These are phyloP conservation scores for Monilinia vaccinii-corymbosi DNA, from an alignment of 2,329 filamentous ascomycete species.

Conservation along the genomic window DNA sequence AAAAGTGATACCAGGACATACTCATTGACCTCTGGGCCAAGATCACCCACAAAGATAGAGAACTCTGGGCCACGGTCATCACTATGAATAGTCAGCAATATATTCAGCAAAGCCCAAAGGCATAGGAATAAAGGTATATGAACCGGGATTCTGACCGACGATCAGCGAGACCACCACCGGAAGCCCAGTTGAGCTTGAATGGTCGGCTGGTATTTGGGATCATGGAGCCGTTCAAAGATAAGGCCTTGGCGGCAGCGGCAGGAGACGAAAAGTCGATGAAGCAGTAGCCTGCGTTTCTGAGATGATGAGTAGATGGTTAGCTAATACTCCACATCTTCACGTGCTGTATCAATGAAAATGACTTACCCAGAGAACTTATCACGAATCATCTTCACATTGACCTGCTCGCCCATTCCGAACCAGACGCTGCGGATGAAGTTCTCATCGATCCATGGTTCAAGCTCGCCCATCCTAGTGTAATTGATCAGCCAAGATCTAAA, in stretches of 20 bases:
- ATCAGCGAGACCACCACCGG: slow-evolving; percentile 88
- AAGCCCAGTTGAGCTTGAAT: slow-evolving; percentile 99
- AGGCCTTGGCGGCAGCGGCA: slow-evolving; percentile 81
- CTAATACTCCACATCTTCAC: not conserved
- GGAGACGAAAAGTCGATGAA: slow-evolving; percentile 87
- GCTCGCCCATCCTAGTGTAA: slow-evolving; percentile 82
- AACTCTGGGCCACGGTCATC: slow-evolving; percentile 95
- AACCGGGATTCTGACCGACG: slow-evolving; percentile 55
- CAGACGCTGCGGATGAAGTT: slow-evolving; percentile 94
- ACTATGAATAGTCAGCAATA: slow-evolving; percentile 37
- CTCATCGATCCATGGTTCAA: slow-evolving; percentile 98
- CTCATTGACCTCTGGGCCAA: slow-evolving; percentile 97
- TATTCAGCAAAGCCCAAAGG: slow-evolving; percentile 1
- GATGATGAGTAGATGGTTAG: not conserved
- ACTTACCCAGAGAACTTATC: slow-evolving; percentile 96
- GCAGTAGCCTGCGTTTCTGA: slow-evolving; percentile 92
- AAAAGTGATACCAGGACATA: slow-evolving; percentile 96
- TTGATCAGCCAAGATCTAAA: not conserved
- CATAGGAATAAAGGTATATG: slow-evolving; percentile 21
- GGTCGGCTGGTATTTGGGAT: slow-evolving; percentile 91
- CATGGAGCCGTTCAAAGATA: slow-evolving; percentile 77
- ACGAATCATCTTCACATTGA: slow-evolving; percentile 99
- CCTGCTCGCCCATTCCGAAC: slow-evolving; percentile 83
- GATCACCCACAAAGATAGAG: slow-evolving; percentile 95
- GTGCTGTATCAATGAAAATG: not conserved